Percentiles rank a stretch among this genome's conserved stretches.
Conservation (phyloP, 305 asterid genomes). For the Vinca major region DNA sequence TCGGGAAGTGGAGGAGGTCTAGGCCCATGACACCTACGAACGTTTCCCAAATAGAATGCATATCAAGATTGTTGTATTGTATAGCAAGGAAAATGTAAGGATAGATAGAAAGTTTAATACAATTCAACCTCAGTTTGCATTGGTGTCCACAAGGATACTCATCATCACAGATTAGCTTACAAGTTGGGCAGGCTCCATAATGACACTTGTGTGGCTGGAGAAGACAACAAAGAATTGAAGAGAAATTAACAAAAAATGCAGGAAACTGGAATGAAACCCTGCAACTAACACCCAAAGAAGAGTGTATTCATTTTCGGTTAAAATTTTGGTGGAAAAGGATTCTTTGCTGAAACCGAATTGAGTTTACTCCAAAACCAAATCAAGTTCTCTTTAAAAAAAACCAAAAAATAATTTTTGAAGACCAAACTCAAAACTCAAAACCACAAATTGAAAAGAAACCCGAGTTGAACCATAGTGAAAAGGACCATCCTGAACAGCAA, state of each 20-base stretch:
- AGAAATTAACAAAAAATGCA: background rate
- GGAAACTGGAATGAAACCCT: background rate
- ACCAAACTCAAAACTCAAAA: too few relatives aligned
- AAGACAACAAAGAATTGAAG: conserved; percentile 6
- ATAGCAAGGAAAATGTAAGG: conserved; percentile 9
- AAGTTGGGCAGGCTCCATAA: conserved; percentile 84
- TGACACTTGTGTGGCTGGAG: conserved; percentile 93
- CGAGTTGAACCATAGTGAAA: too few relatives aligned
- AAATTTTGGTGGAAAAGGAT: too few relatives aligned
- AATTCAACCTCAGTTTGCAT: conserved; percentile 66
- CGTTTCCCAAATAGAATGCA: conserved; percentile 15
- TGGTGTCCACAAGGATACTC: conserved; percentile 70
- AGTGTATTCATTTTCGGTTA: too few relatives aligned
- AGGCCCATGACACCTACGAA: conserved; percentile 85
- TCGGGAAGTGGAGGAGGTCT: conserved; percentile 76
- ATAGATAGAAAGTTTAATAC: conserved; percentile 11
- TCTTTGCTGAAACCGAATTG: too few relatives aligned
- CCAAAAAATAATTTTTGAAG: too few relatives aligned
- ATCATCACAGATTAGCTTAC: conserved; percentile 63
- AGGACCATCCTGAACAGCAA: too few relatives aligned
- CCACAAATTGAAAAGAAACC: too few relatives aligned
- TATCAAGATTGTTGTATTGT: conserved; percentile 10
- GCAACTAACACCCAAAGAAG: background rate
- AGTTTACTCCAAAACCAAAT: too few relatives aligned
- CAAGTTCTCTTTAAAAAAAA: too few relatives aligned